Percentiles rank a stretch among this genome's conserved stretches.
Conservation (phyloP, 108 stramenopile genomes). For the Parietichytrium sp. region DNA sequence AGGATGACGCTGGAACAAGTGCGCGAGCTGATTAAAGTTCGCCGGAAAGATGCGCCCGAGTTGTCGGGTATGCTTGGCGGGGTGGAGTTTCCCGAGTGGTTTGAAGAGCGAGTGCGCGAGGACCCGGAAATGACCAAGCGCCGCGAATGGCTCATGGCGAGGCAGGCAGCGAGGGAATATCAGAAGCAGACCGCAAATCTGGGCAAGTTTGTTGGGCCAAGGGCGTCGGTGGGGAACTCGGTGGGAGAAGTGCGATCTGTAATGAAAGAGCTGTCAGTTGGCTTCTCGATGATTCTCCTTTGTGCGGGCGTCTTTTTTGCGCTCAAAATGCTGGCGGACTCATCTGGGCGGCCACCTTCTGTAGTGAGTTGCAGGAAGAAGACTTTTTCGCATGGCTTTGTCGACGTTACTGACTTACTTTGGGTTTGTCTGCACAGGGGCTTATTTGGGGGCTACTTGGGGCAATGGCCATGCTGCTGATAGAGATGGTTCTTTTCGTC, state of each 20-base stretch:
- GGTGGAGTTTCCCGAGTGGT: no score
- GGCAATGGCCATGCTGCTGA: not conserved
- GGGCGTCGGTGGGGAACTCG: not conserved
- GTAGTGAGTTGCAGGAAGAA: no score
- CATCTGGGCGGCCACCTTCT: not conserved
- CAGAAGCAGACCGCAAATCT: not conserved
- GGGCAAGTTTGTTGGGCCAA: not conserved
- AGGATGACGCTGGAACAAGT: no score
- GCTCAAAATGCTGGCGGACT: not conserved
- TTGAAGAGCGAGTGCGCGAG: no score
- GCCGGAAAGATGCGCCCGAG: no score
- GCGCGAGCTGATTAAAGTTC: no score
- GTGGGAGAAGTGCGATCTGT: not conserved
- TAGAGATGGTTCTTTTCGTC: not conserved
- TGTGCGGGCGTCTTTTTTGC: slow-evolving; percentile 19
- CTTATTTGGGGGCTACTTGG: slow-evolving; percentile 29
- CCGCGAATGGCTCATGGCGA: not conserved
- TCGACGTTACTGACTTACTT: no score
- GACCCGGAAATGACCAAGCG: slow-evolving; percentile 6
- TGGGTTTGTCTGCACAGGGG: no score
- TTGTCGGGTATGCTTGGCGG: no score
- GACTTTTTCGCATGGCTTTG: no score
- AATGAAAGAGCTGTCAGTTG: slow-evolving; percentile 19
- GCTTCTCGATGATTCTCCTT: slow-evolving; percentile 16
- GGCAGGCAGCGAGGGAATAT: slow-evolving; percentile 15